Base-by-base conservation (phyloP, 2,329 filamentous ascomycete species). In the Curvularia hawaiiensis region DNA sequence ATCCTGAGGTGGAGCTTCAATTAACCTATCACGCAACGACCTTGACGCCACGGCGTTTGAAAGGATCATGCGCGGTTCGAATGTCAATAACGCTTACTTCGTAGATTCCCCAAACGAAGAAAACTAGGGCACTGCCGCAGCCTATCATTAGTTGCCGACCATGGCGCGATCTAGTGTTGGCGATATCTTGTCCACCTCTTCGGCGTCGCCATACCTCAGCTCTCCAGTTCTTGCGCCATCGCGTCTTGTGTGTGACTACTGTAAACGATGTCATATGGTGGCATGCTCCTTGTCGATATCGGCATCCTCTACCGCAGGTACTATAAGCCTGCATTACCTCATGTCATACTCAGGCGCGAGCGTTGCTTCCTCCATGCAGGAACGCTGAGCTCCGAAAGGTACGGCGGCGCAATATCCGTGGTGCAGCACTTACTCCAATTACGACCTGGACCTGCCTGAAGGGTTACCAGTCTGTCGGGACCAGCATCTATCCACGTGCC, bases 41-140 rank as follows among this genome's bases (percentile, higher is more conserved):
- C 11, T 30, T 12, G 41, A 47, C 53, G 61, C 56, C 59, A 63
- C 49, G 40, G 61, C 58, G 61, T 53, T 51, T 59, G 58, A 50
- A 53, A 57, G 48, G 49, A 38, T 41, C 47, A 44, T 26, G 50
- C 55, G 56, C 50, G 52, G 46, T 38, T 38, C 45, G 54, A 18
- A 43, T 47, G 49, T 55, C 44, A 46, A 56, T 30, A 50, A 43
- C 59, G 43, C 52, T 52, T 54, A n/a, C n/a, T n/a, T n/a, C n/a
- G n/a, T n/a, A 18, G 16, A 49, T 33, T 46, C 35, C 61, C 60
- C 50, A 18, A 49, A 44, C 33, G 49, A 38, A 26, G 20, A 39
- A 28, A 50, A 30, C 52, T 56, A 45, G 56, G 31, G 20, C 9
- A 56, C 46, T 24, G 30, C 43, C 33, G 35, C 20, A 30, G 31